These are phyloP conservation scores for Globisporangium rhizosaccharum DNA, from an alignment of 352 stramenopile genomes.

Conservation along the genomic window DNA sequence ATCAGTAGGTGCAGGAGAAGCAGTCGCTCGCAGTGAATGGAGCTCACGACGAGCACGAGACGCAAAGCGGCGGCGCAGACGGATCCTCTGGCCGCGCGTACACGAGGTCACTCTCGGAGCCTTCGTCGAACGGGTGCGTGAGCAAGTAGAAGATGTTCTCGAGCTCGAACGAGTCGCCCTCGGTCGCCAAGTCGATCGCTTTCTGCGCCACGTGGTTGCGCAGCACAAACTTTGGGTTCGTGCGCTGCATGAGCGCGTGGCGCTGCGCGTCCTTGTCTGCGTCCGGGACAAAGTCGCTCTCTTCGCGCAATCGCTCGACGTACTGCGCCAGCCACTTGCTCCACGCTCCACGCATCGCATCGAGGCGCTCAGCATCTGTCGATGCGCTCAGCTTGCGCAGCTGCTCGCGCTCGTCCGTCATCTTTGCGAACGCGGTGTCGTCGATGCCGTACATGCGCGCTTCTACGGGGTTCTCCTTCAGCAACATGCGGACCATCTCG, in stretches of 20 bases:
- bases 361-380: constrained; percentile 43
- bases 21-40: too few relatives aligned
- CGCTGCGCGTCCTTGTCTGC: constrained; percentile 29
- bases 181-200: constrained; percentile 75
- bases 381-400: constrained; percentile 33
- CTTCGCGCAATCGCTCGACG: constrained; percentile 32
- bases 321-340: constrained; percentile 55
- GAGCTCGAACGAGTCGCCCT: constrained; percentile 60
- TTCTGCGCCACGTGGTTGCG: constrained; percentile 88
- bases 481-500: constrained; percentile 54
- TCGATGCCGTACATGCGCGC: constrained; percentile 75
- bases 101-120: constrained; percentile 26
- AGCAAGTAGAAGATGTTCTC: constrained; percentile 69
- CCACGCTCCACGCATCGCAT: constrained; percentile 44
- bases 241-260: constrained; percentile 38
- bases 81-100: constrained; percentile 53
- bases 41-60: constrained; percentile 81
- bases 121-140: constrained; percentile 63
- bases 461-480: constrained; percentile 52
- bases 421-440: constrained; percentile 42
- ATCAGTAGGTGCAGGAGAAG: too few relatives aligned
- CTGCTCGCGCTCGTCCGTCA: constrained; percentile 42
- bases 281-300: constrained; percentile 32
- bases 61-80: constrained; percentile 44
- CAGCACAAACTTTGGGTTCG: constrained; percentile 83